Evolutionary conservation across 768 basidiomycete species (phyloP).

Genomic region (Amanita phalloides): DNA sequence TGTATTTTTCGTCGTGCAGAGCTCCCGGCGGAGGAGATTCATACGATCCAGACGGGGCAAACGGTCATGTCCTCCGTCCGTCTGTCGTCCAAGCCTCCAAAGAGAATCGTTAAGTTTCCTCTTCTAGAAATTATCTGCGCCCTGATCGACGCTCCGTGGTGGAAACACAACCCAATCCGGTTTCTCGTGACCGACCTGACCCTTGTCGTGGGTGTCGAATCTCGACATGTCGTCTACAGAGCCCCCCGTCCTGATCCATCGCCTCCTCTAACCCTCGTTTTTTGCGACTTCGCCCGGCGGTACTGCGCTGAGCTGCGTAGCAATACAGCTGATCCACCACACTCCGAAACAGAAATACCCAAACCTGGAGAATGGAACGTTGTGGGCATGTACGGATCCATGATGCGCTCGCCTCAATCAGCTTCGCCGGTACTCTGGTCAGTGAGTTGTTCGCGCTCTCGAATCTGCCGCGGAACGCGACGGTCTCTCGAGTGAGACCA

Average conservation of each 20-base stretch:
- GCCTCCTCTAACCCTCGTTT: conserved; percentile 73
- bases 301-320: conserved; percentile 67
- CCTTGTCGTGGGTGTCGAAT: conserved; percentile 64
- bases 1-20: conserved; percentile 95
- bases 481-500: conserved; percentile 52
- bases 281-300: conserved; percentile 67
- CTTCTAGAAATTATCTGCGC: conserved; percentile 77
- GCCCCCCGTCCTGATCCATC: conserved; percentile 85
- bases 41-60: conserved; percentile 74
- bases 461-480: conserved; percentile 72
- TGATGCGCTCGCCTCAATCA: conserved; percentile 52
- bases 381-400: conserved; percentile 25
- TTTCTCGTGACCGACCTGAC: conserved; percentile 87
- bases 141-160: conserved; percentile 59
- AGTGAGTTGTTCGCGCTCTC: conserved; percentile 86
- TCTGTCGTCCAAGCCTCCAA: conserved; percentile 64
- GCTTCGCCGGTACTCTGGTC: conserved; percentile 71
- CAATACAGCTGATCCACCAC: conserved; percentile 19
- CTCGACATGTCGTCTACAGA: conserved; percentile 88
- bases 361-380: not conserved
- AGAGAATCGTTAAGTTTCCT: conserved; percentile 56
- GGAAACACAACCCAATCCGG: conserved; percentile 68
- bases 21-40: conserved; percentile 80
- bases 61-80: conserved; percentile 86
- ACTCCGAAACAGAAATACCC: conserved; percentile 44